A percentile compares a stretch with the other conserved stretches of the same genome.
These are phyloP conservation scores for Colletotrichum karsti DNA, from an alignment of 2,329 filamentous ascomycete genomes.

Conservation along the genomic window DNA sequence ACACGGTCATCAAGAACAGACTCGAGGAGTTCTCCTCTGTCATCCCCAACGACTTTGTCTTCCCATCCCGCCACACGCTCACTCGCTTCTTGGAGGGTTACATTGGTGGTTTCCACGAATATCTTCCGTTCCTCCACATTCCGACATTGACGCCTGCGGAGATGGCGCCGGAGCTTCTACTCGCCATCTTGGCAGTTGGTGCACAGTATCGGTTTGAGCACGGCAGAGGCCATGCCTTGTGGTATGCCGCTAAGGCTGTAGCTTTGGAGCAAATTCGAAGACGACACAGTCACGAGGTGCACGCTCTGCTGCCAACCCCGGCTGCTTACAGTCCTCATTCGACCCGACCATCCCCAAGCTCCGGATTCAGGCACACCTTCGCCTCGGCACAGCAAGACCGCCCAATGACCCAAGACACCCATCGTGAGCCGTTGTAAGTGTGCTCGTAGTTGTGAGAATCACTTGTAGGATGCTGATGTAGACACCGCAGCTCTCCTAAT, in stretches of 20 bases:
- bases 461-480: background rate
- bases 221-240: constrained; percentile 65
- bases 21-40: constrained; percentile 69
- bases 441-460: background rate
- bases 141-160: constrained; percentile 71
- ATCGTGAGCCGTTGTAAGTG: constrained; percentile 67
- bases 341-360: constrained; percentile 65
- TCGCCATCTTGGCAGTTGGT: constrained; percentile 74
- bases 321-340: constrained; percentile 69
- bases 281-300: constrained; percentile 64
- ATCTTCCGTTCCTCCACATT: constrained; percentile 70
- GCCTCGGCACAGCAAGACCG: constrained; percentile 66
- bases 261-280: constrained; percentile 67
- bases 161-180: constrained; percentile 72
- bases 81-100: constrained; percentile 77
- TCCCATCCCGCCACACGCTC: constrained; percentile 75
- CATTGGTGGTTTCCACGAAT: constrained; percentile 70
- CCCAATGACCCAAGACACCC: constrained; percentile 65
- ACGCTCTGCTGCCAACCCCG: constrained; percentile 63
- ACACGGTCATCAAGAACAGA: constrained; percentile 64
- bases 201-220: constrained; percentile 72
- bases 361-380: constrained; percentile 66
- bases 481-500: constrained; percentile 58
- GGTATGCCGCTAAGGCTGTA: constrained; percentile 68
- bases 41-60: constrained; percentile 68